phyloP scores from a whole-genome alignment of 2,329 filamentous ascomycete species.

The Whalleya microplaca region DNA sequence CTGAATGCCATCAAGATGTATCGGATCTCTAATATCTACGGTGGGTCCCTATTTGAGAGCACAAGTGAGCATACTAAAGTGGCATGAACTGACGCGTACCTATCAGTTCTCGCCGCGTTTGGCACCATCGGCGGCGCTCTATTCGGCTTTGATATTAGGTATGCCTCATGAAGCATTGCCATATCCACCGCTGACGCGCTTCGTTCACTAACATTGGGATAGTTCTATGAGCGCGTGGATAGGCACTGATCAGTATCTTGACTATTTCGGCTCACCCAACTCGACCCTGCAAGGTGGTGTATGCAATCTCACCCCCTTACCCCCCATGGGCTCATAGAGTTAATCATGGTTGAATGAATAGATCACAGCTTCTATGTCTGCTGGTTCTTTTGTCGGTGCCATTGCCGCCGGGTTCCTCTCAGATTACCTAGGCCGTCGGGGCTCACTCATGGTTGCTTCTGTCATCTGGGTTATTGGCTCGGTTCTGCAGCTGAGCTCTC shows the following conservation, averaged over 20 bases:
- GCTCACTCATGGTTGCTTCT: conserved; percentile 45
- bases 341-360: not conserved
- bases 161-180: not conserved
- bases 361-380: conserved; percentile 53
- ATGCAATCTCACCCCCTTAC: not conserved
- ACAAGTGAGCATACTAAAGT: not conserved
- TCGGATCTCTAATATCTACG: conserved; percentile 8
- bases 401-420: conserved; percentile 48
- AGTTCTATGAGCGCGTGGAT: conserved; percentile 51
- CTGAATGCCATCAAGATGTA: not conserved
- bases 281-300: conserved; percentile 49
- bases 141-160: conserved; percentile 13
- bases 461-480: conserved; percentile 59
- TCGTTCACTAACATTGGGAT: not conserved
- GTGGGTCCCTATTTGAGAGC: not conserved
- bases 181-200: too few relatives aligned
- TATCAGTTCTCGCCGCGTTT: conserved; percentile 6
- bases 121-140: conserved; percentile 47
- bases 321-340: not conserved
- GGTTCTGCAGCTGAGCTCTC: conserved; percentile 58
- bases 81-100: not conserved
- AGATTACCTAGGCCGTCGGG: conserved; percentile 47
- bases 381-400: conserved; percentile 52
- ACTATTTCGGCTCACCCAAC: conserved; percentile 51
- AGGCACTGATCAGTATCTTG: conserved; percentile 50